Conservation (phyloP, 2,329 filamentous ascomycete species). For the Cylindrodendrum hubeiense region DNA sequence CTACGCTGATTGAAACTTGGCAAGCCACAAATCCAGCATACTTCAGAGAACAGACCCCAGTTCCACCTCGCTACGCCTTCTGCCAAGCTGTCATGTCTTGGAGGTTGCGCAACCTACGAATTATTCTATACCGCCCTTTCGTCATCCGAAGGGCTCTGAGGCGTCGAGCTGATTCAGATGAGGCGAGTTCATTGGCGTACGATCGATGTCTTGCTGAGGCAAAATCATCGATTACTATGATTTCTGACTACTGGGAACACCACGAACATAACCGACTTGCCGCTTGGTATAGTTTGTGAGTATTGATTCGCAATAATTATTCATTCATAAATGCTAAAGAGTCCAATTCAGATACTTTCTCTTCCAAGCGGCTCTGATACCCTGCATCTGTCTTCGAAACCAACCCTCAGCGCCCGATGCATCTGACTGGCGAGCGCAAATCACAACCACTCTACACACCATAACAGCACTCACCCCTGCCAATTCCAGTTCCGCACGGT, state of each 20-base stretch:
- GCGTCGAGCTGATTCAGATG: slow-evolving; percentile 31
- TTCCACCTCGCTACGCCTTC: slow-evolving; percentile 53
- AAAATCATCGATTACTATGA: slow-evolving; percentile 53
- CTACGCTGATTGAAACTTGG: slow-evolving; percentile 54
- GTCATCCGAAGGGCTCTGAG: slow-evolving; percentile 54
- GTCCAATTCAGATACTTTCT: slow-evolving; percentile 56
- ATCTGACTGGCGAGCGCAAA: slow-evolving; percentile 55
- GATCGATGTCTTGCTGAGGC: slow-evolving; percentile 55
- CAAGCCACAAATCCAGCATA: slow-evolving; percentile 50
- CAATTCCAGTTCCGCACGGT: slow-evolving; percentile 57
- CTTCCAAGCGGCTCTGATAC: slow-evolving; percentile 63
- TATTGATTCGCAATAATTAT: background rate
- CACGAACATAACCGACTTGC: slow-evolving; percentile 54
- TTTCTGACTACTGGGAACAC: slow-evolving; percentile 53
- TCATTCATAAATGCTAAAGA: no score
- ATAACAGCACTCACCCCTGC: slow-evolving; percentile 52
- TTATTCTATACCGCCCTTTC: slow-evolving; percentile 62
- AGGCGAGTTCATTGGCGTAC: slow-evolving; percentile 37
- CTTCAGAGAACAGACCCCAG: slow-evolving; percentile 48
- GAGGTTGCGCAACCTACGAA: slow-evolving; percentile 58
- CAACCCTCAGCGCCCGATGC: slow-evolving; percentile 52
- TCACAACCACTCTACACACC: slow-evolving; percentile 51
- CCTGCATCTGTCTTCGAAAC: slow-evolving; percentile 60
- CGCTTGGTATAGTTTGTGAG: slow-evolving; percentile 57
- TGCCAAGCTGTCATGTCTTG: slow-evolving; percentile 58